Conservation (phyloP, 1,139 yeast species). For the Geotrichum fermentans region DNA sequence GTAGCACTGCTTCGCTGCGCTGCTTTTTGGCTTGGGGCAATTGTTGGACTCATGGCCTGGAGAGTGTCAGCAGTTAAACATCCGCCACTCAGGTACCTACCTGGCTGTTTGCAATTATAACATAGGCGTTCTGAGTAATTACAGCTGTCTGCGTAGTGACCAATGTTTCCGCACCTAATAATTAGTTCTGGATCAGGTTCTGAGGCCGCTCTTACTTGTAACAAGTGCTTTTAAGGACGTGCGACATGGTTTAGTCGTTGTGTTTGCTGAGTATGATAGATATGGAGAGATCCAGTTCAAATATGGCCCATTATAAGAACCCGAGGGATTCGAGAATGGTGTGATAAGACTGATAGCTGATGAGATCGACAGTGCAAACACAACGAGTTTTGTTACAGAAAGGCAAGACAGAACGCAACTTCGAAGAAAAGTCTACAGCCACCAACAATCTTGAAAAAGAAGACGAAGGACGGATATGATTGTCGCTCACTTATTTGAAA, state of each 20-base stretch:
- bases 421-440: too few species aligned
- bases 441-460: too few species aligned
- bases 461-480: too few species aligned
- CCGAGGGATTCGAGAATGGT: not conserved
- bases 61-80: too few species aligned
- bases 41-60: constrained; percentile 80
- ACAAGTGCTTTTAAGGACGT: constrained; percentile 7
- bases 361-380: not conserved
- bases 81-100: too few species aligned
- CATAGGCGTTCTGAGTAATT: constrained; percentile 78
- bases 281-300: too few species aligned
- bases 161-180: constrained; percentile 84
- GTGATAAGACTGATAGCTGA: not conserved
- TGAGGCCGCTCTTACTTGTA: constrained; percentile 1
- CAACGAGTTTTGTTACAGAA: not conserved
- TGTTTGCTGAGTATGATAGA: too few species aligned
- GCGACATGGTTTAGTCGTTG: constrained; percentile 3
- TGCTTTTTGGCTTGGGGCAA: constrained; percentile 81
- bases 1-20: constrained; percentile 82
- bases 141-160: constrained; percentile 87
- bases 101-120: constrained; percentile 79
- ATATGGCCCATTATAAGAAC: not conserved
- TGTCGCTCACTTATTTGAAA: too few species aligned
- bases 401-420: not conserved
- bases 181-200: not conserved